Evolutionary conservation across 495 filamentous ascomycete genomes (phyloP), one percentile per base, ranked within the genome.

Genomic region (Melanomma pulvis-pyrius): DNA sequence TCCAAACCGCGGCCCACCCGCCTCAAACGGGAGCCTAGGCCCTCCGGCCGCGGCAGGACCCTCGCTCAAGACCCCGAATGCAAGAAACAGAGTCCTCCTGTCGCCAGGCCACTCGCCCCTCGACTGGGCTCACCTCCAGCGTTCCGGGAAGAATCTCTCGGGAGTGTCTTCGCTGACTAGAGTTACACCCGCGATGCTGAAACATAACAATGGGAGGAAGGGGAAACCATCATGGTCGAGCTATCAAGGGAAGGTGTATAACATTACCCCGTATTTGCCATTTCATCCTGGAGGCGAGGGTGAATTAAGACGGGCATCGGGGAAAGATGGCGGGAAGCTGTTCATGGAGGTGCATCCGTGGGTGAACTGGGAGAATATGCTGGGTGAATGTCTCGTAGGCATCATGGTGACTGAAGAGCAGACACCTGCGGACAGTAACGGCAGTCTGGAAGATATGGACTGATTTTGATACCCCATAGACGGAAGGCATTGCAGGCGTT

Each of bases 361-460:
- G 94, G 93, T 98, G 11, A 98, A 96, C 71, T 96, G 91, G 82
- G 96, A 98, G 79, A 90, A 88, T 3, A 97, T 98, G 85, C 77
- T 98, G 57, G 85, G 86, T 25, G 85, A 89, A 71, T 97, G 93
- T 76, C 71, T 96, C 67, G 83, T 98, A 3, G 94, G 94, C 0
- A 86, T 97, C 30, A 78, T 92, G 74, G 92, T 98, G 41, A 82
- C 84, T 4, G 96, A 98, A 82, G 81, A 57, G 34, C 28, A 56
- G 67, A 59, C 34, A 26, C 21, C 34, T 3, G 5, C 22, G 19
- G 15, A 29, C 2, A 29, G 13, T 21, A 26, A 30, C 28, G 28
- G 47, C 12, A 47, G 59, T 15, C 47, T 78, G 41, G 76, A 78
- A 49, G 75, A 75, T 19, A 73, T 78, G 72, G 76, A 78, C 61